phyloP scores from a whole-genome alignment of 1,284 basidiomycete genomes.

The Thelephora terrestris region DNA sequence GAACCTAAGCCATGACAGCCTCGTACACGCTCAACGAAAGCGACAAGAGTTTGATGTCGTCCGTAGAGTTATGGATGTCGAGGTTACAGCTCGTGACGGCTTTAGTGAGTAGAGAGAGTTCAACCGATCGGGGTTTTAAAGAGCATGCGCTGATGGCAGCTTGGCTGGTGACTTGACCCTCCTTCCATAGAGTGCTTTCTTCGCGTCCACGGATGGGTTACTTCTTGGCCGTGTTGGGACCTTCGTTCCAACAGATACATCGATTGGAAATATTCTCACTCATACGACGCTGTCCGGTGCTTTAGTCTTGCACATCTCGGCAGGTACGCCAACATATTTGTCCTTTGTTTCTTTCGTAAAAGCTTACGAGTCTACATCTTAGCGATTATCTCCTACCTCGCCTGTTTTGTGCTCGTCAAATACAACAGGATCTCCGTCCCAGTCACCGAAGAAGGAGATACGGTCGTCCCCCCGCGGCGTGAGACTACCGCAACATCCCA shows the following conservation, averaged over 20 bases:
- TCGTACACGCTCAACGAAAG: not conserved
- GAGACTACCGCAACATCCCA: conserved; percentile 11
- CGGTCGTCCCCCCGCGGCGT: conserved; percentile 13
- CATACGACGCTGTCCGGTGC: conserved; percentile 25
- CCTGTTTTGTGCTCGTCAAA: conserved; percentile 25
- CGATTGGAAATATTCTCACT: conserved; percentile 15
- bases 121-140: not conserved
- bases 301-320: conserved; percentile 27
- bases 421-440: conserved; percentile 7
- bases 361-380: not conserved
- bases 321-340: conserved; percentile 15
- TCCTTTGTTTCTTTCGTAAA: not conserved
- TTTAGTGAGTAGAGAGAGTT: conserved; percentile 14
- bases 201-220: conserved; percentile 27
- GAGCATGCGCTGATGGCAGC: not conserved
- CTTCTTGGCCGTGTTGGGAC: conserved; percentile 19
- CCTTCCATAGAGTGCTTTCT: conserved; percentile 26
- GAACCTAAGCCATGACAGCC: too few relatives aligned
- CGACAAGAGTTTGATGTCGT: conserved; percentile 10
- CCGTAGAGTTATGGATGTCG: conserved; percentile 23
- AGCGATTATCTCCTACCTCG: conserved; percentile 25
- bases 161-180: not conserved
- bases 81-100: conserved; percentile 22
- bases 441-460: not conserved
- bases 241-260: conserved; percentile 10